These are phyloP conservation scores for Tetracladium marchalianum DNA, from an alignment of 495 filamentous ascomycete genomes.

Conservation along the genomic window DNA sequence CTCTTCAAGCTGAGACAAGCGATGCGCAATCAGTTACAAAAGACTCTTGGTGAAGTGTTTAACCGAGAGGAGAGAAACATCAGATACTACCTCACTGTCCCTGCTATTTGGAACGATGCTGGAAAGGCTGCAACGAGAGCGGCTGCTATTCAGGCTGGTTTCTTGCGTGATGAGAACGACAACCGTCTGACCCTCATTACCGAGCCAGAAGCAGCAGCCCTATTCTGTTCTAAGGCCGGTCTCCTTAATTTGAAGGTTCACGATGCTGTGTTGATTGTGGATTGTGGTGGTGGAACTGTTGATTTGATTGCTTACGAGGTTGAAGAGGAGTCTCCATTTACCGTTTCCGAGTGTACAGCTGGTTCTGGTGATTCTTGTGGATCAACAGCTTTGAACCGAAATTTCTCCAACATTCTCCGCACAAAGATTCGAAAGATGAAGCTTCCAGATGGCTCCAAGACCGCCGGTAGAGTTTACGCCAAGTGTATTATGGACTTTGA, in stretches of 20 bases:
- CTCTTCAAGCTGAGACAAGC: slow-evolving; percentile 67
- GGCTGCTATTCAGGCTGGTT: slow-evolving; percentile 65
- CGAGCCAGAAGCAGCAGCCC: slow-evolving; percentile 62
- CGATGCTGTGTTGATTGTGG: slow-evolving; percentile 65
- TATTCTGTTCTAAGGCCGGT: slow-evolving; percentile 68
- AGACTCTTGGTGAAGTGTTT: slow-evolving; percentile 69
- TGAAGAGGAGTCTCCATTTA: slow-evolving; percentile 66
- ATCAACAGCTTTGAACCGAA: slow-evolving; percentile 63
- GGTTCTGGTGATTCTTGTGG: slow-evolving; percentile 68
- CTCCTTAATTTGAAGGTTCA: slow-evolving; percentile 64
- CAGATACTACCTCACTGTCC: slow-evolving; percentile 62
- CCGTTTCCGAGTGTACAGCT: slow-evolving; percentile 64
- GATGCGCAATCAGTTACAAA: slow-evolving; percentile 62
- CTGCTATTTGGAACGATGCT: slow-evolving; percentile 70
- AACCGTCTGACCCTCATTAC: slow-evolving; percentile 62
- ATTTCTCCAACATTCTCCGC: slow-evolving; percentile 65
- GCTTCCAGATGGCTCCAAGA: slow-evolving; percentile 63
- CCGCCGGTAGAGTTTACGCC: slow-evolving; percentile 63
- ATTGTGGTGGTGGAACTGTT: slow-evolving; percentile 66
- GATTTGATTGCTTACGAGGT: slow-evolving; percentile 72
- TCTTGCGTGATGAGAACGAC: slow-evolving; percentile 66
- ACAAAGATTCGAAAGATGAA: slow-evolving; percentile 76
- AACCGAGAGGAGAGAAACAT: slow-evolving; percentile 69
- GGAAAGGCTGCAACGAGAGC: slow-evolving; percentile 64
- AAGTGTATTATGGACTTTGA: slow-evolving; percentile 79